These are phyloP conservation scores for Sinapis alba DNA, from an alignment of 441 rosid species.

Conservation along the genomic window DNA sequence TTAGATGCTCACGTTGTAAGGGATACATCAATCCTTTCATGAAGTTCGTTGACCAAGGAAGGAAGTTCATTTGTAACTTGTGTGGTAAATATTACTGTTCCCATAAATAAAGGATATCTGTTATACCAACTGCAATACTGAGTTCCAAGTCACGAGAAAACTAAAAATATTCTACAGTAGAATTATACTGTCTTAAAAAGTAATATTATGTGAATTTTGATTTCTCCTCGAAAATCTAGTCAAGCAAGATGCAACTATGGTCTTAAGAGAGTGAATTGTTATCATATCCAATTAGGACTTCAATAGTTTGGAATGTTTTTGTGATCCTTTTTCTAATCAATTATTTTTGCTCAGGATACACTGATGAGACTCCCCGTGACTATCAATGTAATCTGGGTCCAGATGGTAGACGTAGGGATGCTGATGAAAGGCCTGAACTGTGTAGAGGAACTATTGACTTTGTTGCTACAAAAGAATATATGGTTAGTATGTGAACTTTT, in stretches of 20 bases:
- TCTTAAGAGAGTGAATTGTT: constrained; percentile 1
- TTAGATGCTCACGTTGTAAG: constrained; percentile 89
- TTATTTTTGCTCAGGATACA: constrained; percentile 61
- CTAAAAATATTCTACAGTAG: background rate
- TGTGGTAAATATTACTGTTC: constrained; percentile 57
- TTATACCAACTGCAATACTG: constrained; percentile 3
- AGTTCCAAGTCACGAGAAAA: constrained; percentile 13
- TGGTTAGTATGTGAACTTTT: constrained; percentile 54
- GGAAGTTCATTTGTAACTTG: constrained; percentile 72
- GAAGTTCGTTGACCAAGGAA: constrained; percentile 86
- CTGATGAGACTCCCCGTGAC: constrained; percentile 93
- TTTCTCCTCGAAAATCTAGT: background rate
- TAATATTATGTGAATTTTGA: background rate
- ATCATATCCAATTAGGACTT: background rate
- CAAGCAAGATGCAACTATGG: background rate
- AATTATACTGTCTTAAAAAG: background rate
- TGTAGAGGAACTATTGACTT: constrained; percentile 96
- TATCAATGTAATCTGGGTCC: constrained; percentile 97
- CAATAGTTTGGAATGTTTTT: background rate
- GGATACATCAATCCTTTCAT: constrained; percentile 82
- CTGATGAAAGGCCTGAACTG: constrained; percentile 97
- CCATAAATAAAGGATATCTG: background rate
- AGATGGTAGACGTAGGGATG: constrained; percentile 97
- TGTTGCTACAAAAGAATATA: constrained; percentile 90
- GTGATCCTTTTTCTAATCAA: constrained; percentile 10